A percentile compares a stretch with the other conserved stretches of the same genome.
Evolutionary conservation across 768 basidiomycete species (phyloP).

Genomic region (Peribolospora baueri): DNA sequence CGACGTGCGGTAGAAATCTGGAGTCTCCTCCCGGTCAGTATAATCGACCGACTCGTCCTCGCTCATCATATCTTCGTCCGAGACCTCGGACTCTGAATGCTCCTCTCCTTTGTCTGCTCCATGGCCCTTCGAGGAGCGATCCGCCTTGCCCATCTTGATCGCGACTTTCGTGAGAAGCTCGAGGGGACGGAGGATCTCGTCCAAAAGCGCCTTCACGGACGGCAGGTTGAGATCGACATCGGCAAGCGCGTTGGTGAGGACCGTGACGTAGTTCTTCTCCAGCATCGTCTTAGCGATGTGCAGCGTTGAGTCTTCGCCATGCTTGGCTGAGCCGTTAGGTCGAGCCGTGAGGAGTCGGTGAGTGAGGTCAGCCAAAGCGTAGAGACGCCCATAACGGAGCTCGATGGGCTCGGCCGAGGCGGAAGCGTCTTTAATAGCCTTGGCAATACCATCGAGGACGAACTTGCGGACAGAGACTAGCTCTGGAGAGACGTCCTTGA

Average conservation of each 20-base stretch:
- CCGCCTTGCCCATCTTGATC: slow-evolving; percentile 79
- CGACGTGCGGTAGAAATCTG: slow-evolving; percentile 85
- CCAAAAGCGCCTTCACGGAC: slow-evolving; percentile 60
- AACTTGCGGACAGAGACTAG: slow-evolving; percentile 75
- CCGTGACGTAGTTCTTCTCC: slow-evolving; percentile 84
- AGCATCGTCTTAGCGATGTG: slow-evolving; percentile 95
- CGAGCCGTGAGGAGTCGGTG: slow-evolving; percentile 49
- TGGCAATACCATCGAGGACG: slow-evolving; percentile 67
- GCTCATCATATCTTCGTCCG: slow-evolving; percentile 28
- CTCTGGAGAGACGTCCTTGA: slow-evolving; percentile 41
- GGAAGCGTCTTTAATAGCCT: slow-evolving; percentile 56
- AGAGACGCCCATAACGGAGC: slow-evolving; percentile 59
- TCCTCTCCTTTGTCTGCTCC: slow-evolving; percentile 10
- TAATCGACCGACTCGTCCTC: slow-evolving; percentile 34
- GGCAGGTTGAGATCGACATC: slow-evolving; percentile 94
- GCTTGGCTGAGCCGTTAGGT: slow-evolving; percentile 18
- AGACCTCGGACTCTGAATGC: slow-evolving; percentile 17
- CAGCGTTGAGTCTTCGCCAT: slow-evolving; percentile 50
- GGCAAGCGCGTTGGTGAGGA: slow-evolving; percentile 60
- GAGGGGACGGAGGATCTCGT: slow-evolving; percentile 62
- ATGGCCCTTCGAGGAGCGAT: slow-evolving; percentile 18
- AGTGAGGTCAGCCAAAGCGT: slow-evolving; percentile 66
- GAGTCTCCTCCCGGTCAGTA: slow-evolving; percentile 47
- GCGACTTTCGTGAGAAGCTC: slow-evolving; percentile 81
- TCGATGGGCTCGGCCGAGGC: slow-evolving; percentile 33